Evolutionary conservation across 371 early-diverging fungal genomes (phyloP).

Genomic region (Cokeromyces recurvatus): DNA sequence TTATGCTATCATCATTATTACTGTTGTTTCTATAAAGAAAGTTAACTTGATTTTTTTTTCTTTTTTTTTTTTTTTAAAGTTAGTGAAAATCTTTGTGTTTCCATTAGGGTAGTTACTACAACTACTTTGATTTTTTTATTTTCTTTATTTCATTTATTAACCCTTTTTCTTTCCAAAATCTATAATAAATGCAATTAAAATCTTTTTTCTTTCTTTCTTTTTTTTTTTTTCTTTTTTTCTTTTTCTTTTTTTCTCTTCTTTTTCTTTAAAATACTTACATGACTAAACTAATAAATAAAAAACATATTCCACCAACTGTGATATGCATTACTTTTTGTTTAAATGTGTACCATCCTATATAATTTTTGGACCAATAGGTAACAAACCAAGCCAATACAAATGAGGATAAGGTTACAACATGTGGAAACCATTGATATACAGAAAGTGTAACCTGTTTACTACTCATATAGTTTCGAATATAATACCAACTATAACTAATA

Average conservation of each 20-base stretch:
- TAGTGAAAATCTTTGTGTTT: neutral
- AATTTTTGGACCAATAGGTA: constrained; percentile 51
- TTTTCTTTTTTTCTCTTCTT: too few species aligned
- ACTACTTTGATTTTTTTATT: neutral
- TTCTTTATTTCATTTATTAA: constrained; percentile 6
- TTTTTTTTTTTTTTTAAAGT: neutral
- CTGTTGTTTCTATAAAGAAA: too few species aligned
- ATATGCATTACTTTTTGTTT: constrained; percentile 53
- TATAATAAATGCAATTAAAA: constrained; percentile 4
- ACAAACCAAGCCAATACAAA: constrained; percentile 54
- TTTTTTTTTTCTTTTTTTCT: neutral
- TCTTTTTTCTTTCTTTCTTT: neutral
- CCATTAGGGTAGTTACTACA: too few species aligned
- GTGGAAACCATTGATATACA: constrained; percentile 39
- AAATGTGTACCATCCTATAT: constrained; percentile 57
- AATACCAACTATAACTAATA: constrained; percentile 69
- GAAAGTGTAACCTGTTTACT: constrained; percentile 3
- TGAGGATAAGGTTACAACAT: constrained; percentile 27
- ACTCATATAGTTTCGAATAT: constrained; percentile 52
- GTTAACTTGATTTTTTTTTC: neutral
- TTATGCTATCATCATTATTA: too few species aligned
- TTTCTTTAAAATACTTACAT: too few species aligned
- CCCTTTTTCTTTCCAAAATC: constrained; percentile 25
- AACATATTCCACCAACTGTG: constrained; percentile 51
- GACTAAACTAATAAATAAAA: constrained; percentile 20